Base-by-base conservation (phyloP, 352 stramenopile species). In the Globisporangium polare region DNA sequence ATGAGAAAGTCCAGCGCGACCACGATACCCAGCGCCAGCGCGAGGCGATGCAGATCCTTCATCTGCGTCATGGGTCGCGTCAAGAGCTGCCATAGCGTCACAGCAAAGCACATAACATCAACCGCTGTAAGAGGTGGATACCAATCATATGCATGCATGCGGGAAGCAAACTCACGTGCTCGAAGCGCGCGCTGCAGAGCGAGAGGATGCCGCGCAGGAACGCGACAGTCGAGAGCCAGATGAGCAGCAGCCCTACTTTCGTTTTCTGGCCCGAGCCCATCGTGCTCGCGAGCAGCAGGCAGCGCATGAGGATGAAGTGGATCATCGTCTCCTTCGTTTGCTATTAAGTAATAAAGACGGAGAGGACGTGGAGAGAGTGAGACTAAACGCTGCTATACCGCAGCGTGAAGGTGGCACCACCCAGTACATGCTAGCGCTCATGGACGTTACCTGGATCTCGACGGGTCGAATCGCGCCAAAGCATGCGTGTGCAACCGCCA, bases 241-340 rank as follows among this genome's bases (percentile, higher is more conserved):
- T 68, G 20, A 92, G 72, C 9, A 92, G 70, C 50, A 84, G 43
- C 1, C 64, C 80, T 3, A 89, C 47, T 37, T 80, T 72, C 4
- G 70, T 62, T 24, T 78, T 68, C 47, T 73, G 61, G 6, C 61
- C 46, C 1, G 71, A 69, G 46, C 81, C 73, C 68, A 92, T 80
- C 27, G 83, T 92, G 59, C 76, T 89, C 8, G 84, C 78, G 2
- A 92, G 78, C 63, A 92, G 63, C 24, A 90, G 71, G 29, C 76
- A 89, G 31, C 83, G 83, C 71, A 92, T 83, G 57, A 92, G 61
- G 20, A 89, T 63, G 43, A 90, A 92, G 46, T 87, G 80, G 53
- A 92, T 77, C 58, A 92, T 79, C 20, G 78, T 90, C 56, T 92
- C 83, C 46, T 92, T 92, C 24, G 83, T 90, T 75, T 88, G 83